Percentiles rank a stretch among this genome's conserved stretches.
phyloP scores from a whole-genome alignment of 371 early-diverging fungal species.

The Dentiscutata heterogama region DNA sequence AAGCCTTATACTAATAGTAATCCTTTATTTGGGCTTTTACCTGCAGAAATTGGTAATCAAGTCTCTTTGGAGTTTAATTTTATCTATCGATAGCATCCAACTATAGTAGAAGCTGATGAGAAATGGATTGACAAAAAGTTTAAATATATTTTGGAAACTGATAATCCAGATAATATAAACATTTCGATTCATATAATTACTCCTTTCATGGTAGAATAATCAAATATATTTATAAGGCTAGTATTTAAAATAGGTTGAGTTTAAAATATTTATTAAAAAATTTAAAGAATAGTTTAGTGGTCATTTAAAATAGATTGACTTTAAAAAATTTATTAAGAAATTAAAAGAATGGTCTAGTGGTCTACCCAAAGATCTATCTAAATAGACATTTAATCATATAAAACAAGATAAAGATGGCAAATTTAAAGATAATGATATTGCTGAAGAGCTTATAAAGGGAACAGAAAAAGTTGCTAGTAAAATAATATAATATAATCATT shows the following conservation, averaged over 20 bases:
- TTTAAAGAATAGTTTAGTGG: too few relatives aligned
- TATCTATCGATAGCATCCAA: conserved; percentile 65
- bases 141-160: not conserved
- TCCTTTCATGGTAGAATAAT: not conserved
- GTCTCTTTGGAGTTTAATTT: conserved; percentile 64
- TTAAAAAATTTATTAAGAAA: conserved; percentile 13
- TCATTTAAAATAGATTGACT: not conserved
- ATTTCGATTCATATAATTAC: not conserved
- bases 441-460: not conserved
- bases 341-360: not conserved
- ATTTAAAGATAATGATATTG: not conserved
- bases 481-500: not conserved
- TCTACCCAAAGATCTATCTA: not conserved
- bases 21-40: not conserved
- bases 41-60: conserved; percentile 59
- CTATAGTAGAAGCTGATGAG: conserved; percentile 57
- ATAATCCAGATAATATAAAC: not conserved
- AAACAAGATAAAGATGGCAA: not conserved
- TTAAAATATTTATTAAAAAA: too few relatives aligned
- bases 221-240: not conserved
- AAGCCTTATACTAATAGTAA: conserved; percentile 24
- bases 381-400: not conserved
- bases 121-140: conserved; percentile 52
- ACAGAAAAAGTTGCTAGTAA: not conserved
- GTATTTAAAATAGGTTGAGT: too few relatives aligned